Percentiles rank a stretch among this genome's conserved stretches.
Conservation (phyloP, 345 rosid genomes). For the Pistacia vera region DNA sequence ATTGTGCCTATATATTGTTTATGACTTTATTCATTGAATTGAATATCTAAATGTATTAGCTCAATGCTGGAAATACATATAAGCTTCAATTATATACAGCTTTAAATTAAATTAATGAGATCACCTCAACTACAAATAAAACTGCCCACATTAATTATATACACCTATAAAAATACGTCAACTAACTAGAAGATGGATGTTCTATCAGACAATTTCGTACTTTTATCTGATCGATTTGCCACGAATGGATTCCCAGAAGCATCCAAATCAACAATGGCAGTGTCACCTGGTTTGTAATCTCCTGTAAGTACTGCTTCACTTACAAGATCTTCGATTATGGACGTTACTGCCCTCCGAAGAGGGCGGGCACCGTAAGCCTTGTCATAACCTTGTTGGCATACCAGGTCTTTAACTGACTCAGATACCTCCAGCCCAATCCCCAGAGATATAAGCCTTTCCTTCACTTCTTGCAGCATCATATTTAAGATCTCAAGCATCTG, state of each 20-base stretch:
- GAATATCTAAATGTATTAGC: no score
- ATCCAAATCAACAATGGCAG: slow-evolving; percentile 75
- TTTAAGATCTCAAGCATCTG: slow-evolving; percentile 85
- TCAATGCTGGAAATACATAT: neutral
- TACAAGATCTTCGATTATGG: slow-evolving; percentile 74
- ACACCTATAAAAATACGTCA: slow-evolving; percentile 17
- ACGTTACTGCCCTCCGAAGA: slow-evolving; percentile 82
- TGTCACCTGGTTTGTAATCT: slow-evolving; percentile 75
- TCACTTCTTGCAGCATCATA: slow-evolving; percentile 88
- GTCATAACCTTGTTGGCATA: slow-evolving; percentile 88
- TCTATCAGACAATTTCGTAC: slow-evolving; percentile 60
- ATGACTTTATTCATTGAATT: no score
- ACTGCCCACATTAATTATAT: slow-evolving; percentile 13
- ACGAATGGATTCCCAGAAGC: slow-evolving; percentile 74
- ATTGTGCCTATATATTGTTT: no score
- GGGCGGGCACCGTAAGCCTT: slow-evolving; percentile 79
- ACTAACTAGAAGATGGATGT: slow-evolving; percentile 33
- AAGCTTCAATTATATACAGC: slow-evolving; percentile 33
- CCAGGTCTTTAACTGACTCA: slow-evolving; percentile 69
- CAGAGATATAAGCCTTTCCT: slow-evolving; percentile 66
- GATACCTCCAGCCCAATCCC: slow-evolving; percentile 90
- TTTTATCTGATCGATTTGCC: slow-evolving; percentile 43
- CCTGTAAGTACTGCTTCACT: slow-evolving; percentile 86
- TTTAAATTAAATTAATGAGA: slow-evolving; percentile 29
- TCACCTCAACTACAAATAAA: slow-evolving; percentile 18